These are phyloP conservation scores for Sutorius australiensis DNA, from an alignment of 768 basidiomycete species.

Conservation along the genomic window DNA sequence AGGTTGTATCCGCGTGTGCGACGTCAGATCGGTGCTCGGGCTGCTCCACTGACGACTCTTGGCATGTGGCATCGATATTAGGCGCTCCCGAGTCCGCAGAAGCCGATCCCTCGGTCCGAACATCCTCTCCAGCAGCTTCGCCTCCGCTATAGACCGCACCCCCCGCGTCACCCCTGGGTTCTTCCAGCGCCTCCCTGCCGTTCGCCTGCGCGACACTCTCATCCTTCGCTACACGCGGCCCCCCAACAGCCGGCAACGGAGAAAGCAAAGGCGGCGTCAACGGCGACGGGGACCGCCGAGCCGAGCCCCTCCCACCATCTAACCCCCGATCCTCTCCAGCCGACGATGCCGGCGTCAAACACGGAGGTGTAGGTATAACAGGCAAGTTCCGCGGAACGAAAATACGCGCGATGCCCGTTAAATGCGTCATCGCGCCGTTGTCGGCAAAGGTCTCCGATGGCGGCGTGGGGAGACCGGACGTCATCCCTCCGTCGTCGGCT, in stretches of 20 bases:
- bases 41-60: background rate
- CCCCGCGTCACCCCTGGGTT: background rate
- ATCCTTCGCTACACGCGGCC: background rate
- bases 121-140: background rate
- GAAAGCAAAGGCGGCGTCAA: conserved; percentile 5
- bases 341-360: background rate
- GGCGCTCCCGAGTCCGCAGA: background rate
- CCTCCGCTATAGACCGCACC: background rate
- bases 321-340: background rate
- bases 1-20: background rate
- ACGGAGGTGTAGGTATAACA: conserved; percentile 5
- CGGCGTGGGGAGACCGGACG: conserved; percentile 7
- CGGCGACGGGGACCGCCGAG: background rate
- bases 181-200: background rate
- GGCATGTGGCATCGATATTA: background rate
- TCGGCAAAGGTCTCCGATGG: background rate
- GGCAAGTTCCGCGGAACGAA: background rate
- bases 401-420: background rate
- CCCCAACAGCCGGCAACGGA: background rate
- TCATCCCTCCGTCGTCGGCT: background rate
- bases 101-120: background rate
- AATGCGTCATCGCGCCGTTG: background rate
- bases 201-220: too few relatives aligned
- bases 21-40: background rate
- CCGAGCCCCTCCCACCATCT: background rate